Evolutionary conservation across 106 monocot genomes (phyloP).

Genomic region (Acanthochlamys bracteata): DNA sequence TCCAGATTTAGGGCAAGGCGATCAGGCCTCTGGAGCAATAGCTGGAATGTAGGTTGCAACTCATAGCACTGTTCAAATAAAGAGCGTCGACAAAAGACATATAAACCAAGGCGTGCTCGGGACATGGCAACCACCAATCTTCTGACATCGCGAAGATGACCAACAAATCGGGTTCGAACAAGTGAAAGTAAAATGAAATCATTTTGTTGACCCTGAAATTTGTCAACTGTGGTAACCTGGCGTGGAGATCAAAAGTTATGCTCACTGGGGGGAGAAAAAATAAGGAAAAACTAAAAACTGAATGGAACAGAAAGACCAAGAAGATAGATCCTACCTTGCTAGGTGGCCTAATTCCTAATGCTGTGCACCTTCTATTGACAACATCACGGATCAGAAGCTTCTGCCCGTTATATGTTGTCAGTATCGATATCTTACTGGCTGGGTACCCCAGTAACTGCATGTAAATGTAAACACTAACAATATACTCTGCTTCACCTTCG

Average conservation of each 20-base stretch:
- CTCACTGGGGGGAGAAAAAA: background rate
- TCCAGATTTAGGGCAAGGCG: conserved; percentile 63
- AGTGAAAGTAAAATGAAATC: conserved; percentile 93
- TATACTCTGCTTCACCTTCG: conserved; percentile 93
- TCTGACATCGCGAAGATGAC: conserved; percentile 93
- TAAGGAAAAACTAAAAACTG: background rate
- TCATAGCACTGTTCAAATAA: conserved; percentile 97
- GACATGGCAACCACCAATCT: conserved; percentile 98
- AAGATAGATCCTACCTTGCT: conserved; percentile 61
- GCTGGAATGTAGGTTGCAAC: conserved; percentile 86
- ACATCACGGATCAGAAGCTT: conserved; percentile 99
- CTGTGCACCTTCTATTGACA: conserved; percentile 65
- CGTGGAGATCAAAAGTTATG: background rate
- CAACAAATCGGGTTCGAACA: conserved; percentile 94
- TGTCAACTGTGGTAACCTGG: conserved; percentile 92
- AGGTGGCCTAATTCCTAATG: conserved; percentile 80
- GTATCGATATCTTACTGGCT: conserved; percentile 84
- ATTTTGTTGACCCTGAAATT: conserved; percentile 99
- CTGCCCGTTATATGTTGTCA: conserved; percentile 99
- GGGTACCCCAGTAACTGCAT: conserved; percentile 96
- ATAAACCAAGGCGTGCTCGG: conserved; percentile 87
- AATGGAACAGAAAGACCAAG: background rate
- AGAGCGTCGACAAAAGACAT: conserved; percentile 75
- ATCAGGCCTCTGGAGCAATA: conserved; percentile 83
- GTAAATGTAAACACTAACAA: conserved; percentile 98